Evolutionary conservation across 495 filamentous ascomycete genomes (phyloP), one percentile per base, ranked within the genome.

Genomic region (Viridothelium virens): DNA sequence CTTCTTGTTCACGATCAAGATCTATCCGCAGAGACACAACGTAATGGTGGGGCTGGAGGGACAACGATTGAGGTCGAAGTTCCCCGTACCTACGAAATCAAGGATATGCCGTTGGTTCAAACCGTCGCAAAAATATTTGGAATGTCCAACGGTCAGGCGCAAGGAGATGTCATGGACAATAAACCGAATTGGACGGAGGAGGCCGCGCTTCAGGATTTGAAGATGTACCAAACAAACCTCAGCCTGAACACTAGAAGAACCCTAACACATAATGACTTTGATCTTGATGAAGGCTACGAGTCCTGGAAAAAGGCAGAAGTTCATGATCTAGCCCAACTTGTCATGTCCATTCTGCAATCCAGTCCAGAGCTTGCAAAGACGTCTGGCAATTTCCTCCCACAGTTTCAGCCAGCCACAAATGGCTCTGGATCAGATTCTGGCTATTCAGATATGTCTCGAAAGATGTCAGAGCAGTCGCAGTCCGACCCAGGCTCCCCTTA

Each of bases 1-100:
- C 85, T 99, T 47, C 82, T 99, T 68, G 86, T 88, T n/a, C 92
- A 97, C 74, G 94, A 98, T 73, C 90, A 96, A 75, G 91, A 96
- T 74, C 82, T 98, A 36, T 83, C 81, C 31, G 80, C 86, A 18
- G 78, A 81, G 63, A 74, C 81, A 72, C 79, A 70, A 71, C 78
- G 75, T 66, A 89, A 80, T 70, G 79, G 83, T 61, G 79, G 83
- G 62, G 70, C 78, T 16, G 84, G 81, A 18, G 83, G 85, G 46
- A 82, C 84, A 38, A 84, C 84, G 16, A 84, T 91, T 38, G 92
- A 96, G 74, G 89, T 91, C 7, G 81, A 88, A 38, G 85, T 90
- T 10, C 90, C 92, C 1, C 74, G 94, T 59, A 94, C 86, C 74
- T 91, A 96, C 73, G 88, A 96, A 75, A 87, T 97, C 62, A 96